Conservation (phyloP, 257 asterid genomes). For the Scutellaria barbata region DNA sequence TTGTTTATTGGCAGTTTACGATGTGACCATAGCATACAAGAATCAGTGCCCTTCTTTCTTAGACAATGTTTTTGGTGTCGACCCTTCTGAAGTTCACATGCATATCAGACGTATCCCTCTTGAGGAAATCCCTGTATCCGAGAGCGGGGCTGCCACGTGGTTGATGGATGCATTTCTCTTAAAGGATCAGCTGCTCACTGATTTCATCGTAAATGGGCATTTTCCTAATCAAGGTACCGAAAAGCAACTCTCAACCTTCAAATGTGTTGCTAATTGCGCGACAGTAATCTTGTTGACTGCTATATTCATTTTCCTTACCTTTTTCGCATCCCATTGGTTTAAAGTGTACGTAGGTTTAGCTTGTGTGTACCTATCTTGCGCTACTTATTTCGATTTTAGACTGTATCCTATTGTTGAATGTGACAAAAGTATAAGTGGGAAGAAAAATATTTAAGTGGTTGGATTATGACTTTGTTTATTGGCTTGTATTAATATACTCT, state of each 20-base stretch:
- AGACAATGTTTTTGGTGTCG: slow-evolving; percentile 92
- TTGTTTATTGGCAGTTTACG: slow-evolving; percentile 66
- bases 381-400: slow-evolving; percentile 62
- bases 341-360: slow-evolving; percentile 67
- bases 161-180: slow-evolving; percentile 61
- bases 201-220: slow-evolving; percentile 65
- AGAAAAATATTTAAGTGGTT: slow-evolving; percentile 40
- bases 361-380: slow-evolving; percentile 57
- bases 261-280: slow-evolving; percentile 62
- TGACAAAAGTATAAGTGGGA: slow-evolving; percentile 18
- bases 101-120: slow-evolving; percentile 64
- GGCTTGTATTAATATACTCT: background rate
- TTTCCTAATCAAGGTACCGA: slow-evolving; percentile 78
- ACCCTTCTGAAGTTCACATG: slow-evolving; percentile 93
- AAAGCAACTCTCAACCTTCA: slow-evolving; percentile 60
- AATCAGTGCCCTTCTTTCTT: slow-evolving; percentile 78
- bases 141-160: slow-evolving; percentile 62
- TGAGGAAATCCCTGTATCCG: slow-evolving; percentile 61
- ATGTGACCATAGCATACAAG: slow-evolving; percentile 87
- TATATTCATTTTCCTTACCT: slow-evolving; percentile 62
- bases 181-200: slow-evolving; percentile 73
- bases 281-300: slow-evolving; percentile 56
- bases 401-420: slow-evolving; percentile 48
- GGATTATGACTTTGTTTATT: slow-evolving; percentile 5
- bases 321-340: slow-evolving; percentile 71